These are phyloP conservation scores for Alternaria gansuensis DNA, from an alignment of 2,329 filamentous ascomycete species.

Conservation along the genomic window DNA sequence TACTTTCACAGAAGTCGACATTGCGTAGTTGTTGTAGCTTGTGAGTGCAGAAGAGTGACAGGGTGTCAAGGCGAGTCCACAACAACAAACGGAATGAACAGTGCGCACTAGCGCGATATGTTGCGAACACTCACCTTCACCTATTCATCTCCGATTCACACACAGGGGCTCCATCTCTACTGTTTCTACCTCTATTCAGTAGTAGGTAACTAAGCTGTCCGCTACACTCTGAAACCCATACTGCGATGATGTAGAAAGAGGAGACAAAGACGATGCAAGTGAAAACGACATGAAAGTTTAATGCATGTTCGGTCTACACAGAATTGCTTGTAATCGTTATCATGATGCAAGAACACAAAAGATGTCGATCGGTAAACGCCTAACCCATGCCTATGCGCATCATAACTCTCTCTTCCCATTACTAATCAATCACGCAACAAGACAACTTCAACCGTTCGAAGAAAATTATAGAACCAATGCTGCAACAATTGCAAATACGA, in stretches of 20 bases:
- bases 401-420: neutral
- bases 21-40: no score
- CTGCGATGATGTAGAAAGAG: neutral
- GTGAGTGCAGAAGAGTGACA: no score
- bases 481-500: slow-evolving; percentile 30
- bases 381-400: neutral
- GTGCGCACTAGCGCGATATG: no score
- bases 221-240: neutral
- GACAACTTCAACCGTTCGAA: slow-evolving; percentile 2
- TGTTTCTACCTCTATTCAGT: neutral
- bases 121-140: neutral
- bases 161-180: neutral
- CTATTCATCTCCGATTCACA: neutral
- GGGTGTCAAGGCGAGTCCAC: no score
- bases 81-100: no score
- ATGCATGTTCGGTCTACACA: neutral
- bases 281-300: neutral
- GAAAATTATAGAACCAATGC: slow-evolving; percentile 30
- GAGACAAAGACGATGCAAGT: neutral
- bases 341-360: slow-evolving; percentile 4
- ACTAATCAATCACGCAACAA: slow-evolving; percentile 1
- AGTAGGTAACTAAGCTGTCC: neutral
- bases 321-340: slow-evolving; percentile 7
- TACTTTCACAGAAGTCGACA: no score
- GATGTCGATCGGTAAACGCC: neutral